Conservation (phyloP, 2,329 filamentous ascomycete species). For the Trichoderma lentiforme region DNA sequence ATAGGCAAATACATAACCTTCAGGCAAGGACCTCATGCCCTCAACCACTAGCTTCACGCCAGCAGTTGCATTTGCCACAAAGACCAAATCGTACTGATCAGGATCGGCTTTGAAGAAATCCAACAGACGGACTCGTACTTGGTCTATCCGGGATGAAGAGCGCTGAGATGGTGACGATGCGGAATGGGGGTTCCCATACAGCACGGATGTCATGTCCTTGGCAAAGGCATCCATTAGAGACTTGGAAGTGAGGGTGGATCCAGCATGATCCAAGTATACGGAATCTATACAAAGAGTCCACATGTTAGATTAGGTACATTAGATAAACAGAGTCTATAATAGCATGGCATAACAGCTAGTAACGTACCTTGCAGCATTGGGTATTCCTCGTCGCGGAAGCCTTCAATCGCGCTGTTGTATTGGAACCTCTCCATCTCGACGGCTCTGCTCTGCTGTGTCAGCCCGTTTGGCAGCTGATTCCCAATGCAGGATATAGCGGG, state of each 20-base stretch:
- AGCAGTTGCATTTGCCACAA: slow-evolving; percentile 89
- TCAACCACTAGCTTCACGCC: slow-evolving; percentile 85
- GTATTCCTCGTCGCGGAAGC: slow-evolving; percentile 58
- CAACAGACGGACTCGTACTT: slow-evolving; percentile 67
- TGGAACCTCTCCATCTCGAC: background rate
- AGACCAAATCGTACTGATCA: slow-evolving; percentile 79
- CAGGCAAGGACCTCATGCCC: slow-evolving; percentile 62
- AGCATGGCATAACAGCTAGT: too few species aligned
- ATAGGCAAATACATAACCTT: slow-evolving; percentile 80
- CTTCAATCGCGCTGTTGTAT: slow-evolving; percentile 60
- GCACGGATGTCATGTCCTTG: slow-evolving; percentile 69
- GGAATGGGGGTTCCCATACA: slow-evolving; percentile 93
- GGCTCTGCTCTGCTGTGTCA: background rate
- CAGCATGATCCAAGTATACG: slow-evolving; percentile 89
- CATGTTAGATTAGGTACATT: background rate
- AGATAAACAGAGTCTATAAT: background rate
- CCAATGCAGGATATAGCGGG: background rate
- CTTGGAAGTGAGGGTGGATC: slow-evolving; percentile 80
- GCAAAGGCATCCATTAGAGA: slow-evolving; percentile 78
- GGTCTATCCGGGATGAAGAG: slow-evolving; percentile 70
- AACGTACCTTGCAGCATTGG: slow-evolving; percentile 67
- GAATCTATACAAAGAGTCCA: slow-evolving; percentile 53
- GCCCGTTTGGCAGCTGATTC: slow-evolving; percentile 1
- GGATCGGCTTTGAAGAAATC: slow-evolving; percentile 79
- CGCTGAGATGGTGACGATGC: slow-evolving; percentile 76